A percentile compares a stretch with the other conserved stretches of the same genome.
phyloP scores from a whole-genome alignment of 1,284 basidiomycete species.

The Ceratobasidium theobromae region DNA sequence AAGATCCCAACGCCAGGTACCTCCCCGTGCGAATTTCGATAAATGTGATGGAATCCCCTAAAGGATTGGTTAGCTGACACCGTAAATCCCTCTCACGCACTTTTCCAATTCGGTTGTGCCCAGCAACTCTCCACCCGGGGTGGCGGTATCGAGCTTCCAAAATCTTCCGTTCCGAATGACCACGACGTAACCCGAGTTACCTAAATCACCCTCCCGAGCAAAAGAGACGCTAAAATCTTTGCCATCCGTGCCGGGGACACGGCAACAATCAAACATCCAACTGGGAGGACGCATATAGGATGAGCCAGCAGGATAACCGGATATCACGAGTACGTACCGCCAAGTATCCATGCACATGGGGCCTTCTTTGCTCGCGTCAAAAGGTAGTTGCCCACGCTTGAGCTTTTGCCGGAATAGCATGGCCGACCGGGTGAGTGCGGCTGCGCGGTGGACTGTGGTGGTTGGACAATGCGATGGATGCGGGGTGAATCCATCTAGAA shows the following conservation, averaged over 20 bases:
- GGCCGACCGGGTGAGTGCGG: conserved; percentile 64
- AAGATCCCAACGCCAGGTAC: conserved; percentile 76
- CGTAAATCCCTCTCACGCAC: conserved; percentile 45
- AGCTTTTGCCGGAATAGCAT: conserved; percentile 72
- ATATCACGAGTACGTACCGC: conserved; percentile 50
- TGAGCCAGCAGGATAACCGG: neutral
- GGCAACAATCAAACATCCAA: conserved; percentile 92
- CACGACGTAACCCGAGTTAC: conserved; percentile 73
- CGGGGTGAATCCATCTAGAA: conserved; percentile 69
- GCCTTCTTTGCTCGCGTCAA: conserved; percentile 73
- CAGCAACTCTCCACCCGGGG: conserved; percentile 58
- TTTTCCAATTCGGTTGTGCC: conserved; percentile 68
- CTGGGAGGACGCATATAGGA: conserved; percentile 43
- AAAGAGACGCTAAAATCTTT: conserved; percentile 77
- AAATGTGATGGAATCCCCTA: conserved; percentile 76
- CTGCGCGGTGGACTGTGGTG: conserved; percentile 69
- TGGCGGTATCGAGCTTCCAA: conserved; percentile 69
- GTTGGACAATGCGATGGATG: conserved; percentile 62
- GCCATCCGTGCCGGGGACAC: conserved; percentile 70
- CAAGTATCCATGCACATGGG: conserved; percentile 88
- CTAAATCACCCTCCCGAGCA: conserved; percentile 60
- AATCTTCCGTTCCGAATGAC: conserved; percentile 75
- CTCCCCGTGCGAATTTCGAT: conserved; percentile 60
- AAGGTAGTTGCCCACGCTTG: conserved; percentile 64
- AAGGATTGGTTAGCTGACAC: neutral